Conservation (phyloP, 176 grass and related monocot genomes). For the Alopecurus myosuroides region DNA sequence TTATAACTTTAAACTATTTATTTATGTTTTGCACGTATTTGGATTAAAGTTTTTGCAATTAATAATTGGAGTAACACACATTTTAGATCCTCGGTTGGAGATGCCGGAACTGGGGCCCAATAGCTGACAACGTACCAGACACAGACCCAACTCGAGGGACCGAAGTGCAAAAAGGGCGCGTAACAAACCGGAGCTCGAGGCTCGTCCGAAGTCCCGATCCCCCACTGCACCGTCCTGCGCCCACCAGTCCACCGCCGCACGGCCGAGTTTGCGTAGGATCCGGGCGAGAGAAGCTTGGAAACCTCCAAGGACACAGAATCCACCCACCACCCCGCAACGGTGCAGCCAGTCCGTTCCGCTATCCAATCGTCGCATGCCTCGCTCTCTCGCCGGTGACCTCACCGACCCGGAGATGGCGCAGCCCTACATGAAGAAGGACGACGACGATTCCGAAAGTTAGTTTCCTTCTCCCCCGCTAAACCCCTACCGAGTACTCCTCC, state of each 20-base stretch:
- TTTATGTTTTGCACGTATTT: too few species aligned
- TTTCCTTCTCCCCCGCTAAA: background rate
- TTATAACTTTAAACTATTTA: too few species aligned
- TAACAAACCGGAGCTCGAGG: background rate
- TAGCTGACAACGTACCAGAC: background rate
- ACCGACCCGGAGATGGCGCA: slow-evolving; percentile 60
- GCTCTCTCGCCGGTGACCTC: slow-evolving; percentile 48
- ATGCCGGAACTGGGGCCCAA: background rate
- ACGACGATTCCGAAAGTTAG: slow-evolving; percentile 62
- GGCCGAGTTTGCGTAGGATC: background rate
- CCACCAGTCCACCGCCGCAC: slow-evolving; percentile 7
- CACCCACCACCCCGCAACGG: background rate
- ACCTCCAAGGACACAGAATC: background rate
- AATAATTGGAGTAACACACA: too few species aligned
- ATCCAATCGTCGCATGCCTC: slow-evolving; percentile 22
- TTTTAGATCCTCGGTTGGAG: too few species aligned
- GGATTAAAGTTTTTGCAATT: too few species aligned
- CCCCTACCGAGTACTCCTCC: background rate
- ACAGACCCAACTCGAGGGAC: background rate
- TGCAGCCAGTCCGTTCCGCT: background rate
- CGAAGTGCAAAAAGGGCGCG: slow-evolving; percentile 18
- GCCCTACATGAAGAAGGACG: slow-evolving; percentile 75
- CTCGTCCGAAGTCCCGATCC: background rate
- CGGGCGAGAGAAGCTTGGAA: background rate
- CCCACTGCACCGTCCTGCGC: background rate